phyloP scores from a whole-genome alignment of 345 rosid genomes.

The Lepidium sativum region DNA sequence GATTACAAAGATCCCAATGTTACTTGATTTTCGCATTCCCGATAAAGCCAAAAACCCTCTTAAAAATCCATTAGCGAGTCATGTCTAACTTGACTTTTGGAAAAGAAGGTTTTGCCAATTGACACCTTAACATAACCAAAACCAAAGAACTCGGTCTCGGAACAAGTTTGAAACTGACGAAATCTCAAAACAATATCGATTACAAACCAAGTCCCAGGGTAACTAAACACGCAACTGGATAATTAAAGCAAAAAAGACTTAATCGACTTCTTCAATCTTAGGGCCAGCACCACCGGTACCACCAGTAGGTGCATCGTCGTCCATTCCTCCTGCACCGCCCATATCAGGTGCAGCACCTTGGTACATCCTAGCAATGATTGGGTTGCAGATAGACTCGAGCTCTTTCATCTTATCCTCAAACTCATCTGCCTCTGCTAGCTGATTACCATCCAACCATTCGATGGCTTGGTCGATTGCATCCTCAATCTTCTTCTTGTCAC shows the following conservation, averaged over 20 bases:
- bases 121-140: too few species aligned
- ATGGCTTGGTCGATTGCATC: slow-evolving; percentile 46
- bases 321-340: slow-evolving; percentile 35
- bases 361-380: slow-evolving; percentile 48
- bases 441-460: slow-evolving; percentile 48
- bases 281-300: slow-evolving; percentile 50
- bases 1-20: too few species aligned
- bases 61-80: too few species aligned
- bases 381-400: slow-evolving; percentile 50
- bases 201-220: background rate
- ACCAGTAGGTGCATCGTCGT: slow-evolving; percentile 25
- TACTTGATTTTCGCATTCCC: too few species aligned
- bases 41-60: too few species aligned
- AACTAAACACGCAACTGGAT: background rate
- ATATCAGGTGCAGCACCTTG: slow-evolving; percentile 35
- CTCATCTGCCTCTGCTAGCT: slow-evolving; percentile 51
- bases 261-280: slow-evolving; percentile 63
- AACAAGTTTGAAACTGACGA: background rate
- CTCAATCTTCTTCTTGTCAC: slow-evolving; percentile 59
- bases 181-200: background rate
- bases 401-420: slow-evolving; percentile 62
- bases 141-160: background rate
- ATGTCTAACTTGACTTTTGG: too few species aligned
- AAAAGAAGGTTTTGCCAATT: too few species aligned
- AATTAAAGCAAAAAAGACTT: background rate